Base-by-base conservation (phyloP, 1,284 basidiomycete species). In the Ceratobasidium sp. region DNA sequence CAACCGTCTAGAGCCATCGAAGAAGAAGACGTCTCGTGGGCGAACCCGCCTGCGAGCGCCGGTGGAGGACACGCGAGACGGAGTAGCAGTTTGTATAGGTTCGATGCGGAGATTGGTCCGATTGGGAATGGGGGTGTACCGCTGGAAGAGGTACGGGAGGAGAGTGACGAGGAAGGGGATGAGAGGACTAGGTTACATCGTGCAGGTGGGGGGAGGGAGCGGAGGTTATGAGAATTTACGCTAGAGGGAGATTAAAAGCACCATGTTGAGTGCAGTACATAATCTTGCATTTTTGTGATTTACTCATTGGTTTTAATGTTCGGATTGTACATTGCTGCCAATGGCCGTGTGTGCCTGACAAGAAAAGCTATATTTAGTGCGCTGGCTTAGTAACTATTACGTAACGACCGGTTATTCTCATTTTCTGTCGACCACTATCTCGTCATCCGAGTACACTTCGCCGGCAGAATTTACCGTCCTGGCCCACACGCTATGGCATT, bases 71-170 rank as follows among this genome's bases (percentile, higher is more conserved):
- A 75, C 27, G 31, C 61, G 59, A 51, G 74, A 49, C 27, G 61
- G 51, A 68, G 75, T 74, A 78, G 74, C 72, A 76, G 77, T 54
- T 81, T 90, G 27, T 90, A 90, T 79, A 87, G 88, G 54, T 84
- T 86, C 9, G 90, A 92, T 0, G 77, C 83, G 4, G 82, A 83
- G 78, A 80, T 79, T 73, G 81, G 81, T 31, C 80, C 80, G 73
- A 81, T 82, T 74, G 82, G 82, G 73, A 80, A 82, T 22, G 53
- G 56, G 19, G 80, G 78, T 58, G 79, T 84, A 48, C 80, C 81
- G 2, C 76, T 84, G 58, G 79, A 79, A 0, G 79, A 82, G 68
- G 76, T 84, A 41, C 79, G 80, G 13, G 83, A 83, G 81, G 77
- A 78, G 37, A 74, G 65, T 22, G 66, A 82, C 72, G 82, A 82